phyloP scores from a whole-genome alignment of 1,139 yeast genomes.

The Yamadazyma taylorii region DNA sequence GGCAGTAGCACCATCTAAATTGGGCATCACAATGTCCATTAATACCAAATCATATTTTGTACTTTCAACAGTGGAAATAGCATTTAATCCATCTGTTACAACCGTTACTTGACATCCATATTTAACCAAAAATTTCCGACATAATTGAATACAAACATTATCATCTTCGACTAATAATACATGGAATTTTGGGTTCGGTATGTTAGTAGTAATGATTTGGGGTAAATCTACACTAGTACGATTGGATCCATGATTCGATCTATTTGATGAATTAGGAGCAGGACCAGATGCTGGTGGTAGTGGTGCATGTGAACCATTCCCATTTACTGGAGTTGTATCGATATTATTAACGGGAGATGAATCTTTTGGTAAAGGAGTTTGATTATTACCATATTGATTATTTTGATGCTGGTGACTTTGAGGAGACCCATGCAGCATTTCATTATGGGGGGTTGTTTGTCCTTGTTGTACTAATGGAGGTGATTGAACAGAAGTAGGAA shows the following conservation, averaged over 20 bases:
- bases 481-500: background rate
- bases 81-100: slow-evolving; percentile 88
- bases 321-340: background rate
- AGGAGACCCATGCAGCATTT: too few relatives aligned
- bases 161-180: slow-evolving; percentile 87
- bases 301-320: slow-evolving; percentile 1
- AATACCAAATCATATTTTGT: slow-evolving; percentile 78
- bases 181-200: slow-evolving; percentile 53
- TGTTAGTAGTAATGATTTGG: slow-evolving; percentile 29
- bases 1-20: slow-evolving; percentile 91
- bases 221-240: slow-evolving; percentile 7
- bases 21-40: slow-evolving; percentile 95
- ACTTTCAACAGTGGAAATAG: slow-evolving; percentile 77
- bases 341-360: background rate
- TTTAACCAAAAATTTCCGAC: slow-evolving; percentile 75
- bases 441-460: slow-evolving; percentile 5
- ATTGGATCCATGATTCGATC: slow-evolving; percentile 4
- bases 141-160: slow-evolving; percentile 74
- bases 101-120: slow-evolving; percentile 93
- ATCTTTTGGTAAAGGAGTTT: slow-evolving; percentile 2
- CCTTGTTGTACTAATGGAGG: slow-evolving; percentile 3
- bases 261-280: slow-evolving; percentile 1
- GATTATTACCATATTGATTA: slow-evolving; percentile 2
- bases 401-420: slow-evolving; percentile 8
- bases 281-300: too few relatives aligned